These are phyloP conservation scores for Trichoderma asperellum DNA, from an alignment of 2,329 filamentous ascomycete species.

Conservation along the genomic window DNA sequence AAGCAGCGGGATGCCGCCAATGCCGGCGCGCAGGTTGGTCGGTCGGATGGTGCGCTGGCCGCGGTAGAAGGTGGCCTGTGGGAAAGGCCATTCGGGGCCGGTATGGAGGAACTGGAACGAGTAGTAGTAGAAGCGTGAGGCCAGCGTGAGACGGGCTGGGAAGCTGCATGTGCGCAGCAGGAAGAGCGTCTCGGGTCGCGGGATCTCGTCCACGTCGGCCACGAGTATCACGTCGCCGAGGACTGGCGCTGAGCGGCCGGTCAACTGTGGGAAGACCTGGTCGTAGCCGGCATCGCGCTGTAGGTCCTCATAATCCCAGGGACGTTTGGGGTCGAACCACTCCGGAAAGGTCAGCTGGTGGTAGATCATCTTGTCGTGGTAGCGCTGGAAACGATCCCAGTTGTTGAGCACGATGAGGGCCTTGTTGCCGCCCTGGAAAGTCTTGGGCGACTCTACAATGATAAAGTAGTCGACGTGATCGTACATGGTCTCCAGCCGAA, in stretches of 20 bases:
- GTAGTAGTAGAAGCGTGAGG: slow-evolving; percentile 60
- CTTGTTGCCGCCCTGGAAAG: slow-evolving; percentile 62
- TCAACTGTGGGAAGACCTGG: slow-evolving; percentile 57
- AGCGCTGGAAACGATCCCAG: slow-evolving; percentile 56
- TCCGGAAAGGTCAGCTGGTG: slow-evolving; percentile 54
- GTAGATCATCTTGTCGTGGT: slow-evolving; percentile 64
- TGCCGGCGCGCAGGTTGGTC: slow-evolving; percentile 55
- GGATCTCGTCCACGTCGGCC: slow-evolving; percentile 64
- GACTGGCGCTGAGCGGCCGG: slow-evolving; percentile 46
- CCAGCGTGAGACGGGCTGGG: slow-evolving; percentile 56
- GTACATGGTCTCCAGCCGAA: slow-evolving; percentile 62
- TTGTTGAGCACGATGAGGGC: slow-evolving; percentile 57
- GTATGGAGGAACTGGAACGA: slow-evolving; percentile 56
- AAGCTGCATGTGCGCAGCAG: slow-evolving; percentile 56
- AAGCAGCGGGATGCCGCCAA: slow-evolving; percentile 46
- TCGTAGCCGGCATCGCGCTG: slow-evolving; percentile 61
- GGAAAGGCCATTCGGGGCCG: slow-evolving; percentile 56
- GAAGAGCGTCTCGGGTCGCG: slow-evolving; percentile 54
- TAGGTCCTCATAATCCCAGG: slow-evolving; percentile 58
- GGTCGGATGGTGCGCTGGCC: slow-evolving; percentile 55
- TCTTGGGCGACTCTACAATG: slow-evolving; percentile 61
- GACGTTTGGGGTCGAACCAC: slow-evolving; percentile 42
- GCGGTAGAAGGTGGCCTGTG: slow-evolving; percentile 61
- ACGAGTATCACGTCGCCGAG: slow-evolving; percentile 61
- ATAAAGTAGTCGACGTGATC: slow-evolving; percentile 67